Evolutionary conservation across 441 rosid genomes (phyloP).

Genomic region (Eutrema salsugineum): DNA sequence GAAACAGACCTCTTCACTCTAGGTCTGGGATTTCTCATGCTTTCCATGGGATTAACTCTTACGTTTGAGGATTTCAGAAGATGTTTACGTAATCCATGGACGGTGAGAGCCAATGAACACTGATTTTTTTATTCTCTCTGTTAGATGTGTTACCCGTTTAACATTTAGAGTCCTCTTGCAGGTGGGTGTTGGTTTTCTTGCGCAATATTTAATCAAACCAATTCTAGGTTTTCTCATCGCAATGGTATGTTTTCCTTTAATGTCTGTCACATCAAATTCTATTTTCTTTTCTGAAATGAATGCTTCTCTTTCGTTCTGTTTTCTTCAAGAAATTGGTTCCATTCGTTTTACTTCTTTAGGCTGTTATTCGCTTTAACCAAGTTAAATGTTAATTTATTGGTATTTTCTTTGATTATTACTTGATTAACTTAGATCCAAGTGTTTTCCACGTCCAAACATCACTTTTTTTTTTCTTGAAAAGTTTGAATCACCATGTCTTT

Average conservation of each 20-base stretch:
- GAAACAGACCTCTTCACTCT: constrained; percentile 86
- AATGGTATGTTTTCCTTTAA: constrained; percentile 45
- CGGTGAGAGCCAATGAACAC: constrained; percentile 46
- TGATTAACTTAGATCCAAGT: not conserved
- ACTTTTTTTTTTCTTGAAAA: not conserved
- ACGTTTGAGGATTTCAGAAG: constrained; percentile 87
- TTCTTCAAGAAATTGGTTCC: not conserved
- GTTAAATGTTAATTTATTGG: not conserved
- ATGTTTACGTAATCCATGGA: constrained; percentile 93
- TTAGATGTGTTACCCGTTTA: not conserved
- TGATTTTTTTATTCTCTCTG: constrained; percentile 4
- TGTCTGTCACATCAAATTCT: constrained; percentile 2
- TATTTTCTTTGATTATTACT: not conserved
- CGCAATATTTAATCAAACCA: constrained; percentile 87
- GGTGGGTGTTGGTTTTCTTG: constrained; percentile 96
- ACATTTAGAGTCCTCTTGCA: constrained; percentile 37
- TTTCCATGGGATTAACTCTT: constrained; percentile 93
- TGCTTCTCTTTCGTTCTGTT: not conserved
- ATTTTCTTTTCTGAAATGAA: not conserved
- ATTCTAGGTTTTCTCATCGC: constrained; percentile 74
- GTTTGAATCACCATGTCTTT: not conserved
- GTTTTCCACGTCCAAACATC: not conserved
- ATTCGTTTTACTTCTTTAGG: not conserved
- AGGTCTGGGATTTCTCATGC: constrained; percentile 94
- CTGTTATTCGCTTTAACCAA: not conserved